A percentile compares a stretch with the other conserved stretches of the same genome.
Evolutionary conservation across 495 filamentous ascomycete genomes (phyloP).

Genomic region (Hypoxylon intermedium): DNA sequence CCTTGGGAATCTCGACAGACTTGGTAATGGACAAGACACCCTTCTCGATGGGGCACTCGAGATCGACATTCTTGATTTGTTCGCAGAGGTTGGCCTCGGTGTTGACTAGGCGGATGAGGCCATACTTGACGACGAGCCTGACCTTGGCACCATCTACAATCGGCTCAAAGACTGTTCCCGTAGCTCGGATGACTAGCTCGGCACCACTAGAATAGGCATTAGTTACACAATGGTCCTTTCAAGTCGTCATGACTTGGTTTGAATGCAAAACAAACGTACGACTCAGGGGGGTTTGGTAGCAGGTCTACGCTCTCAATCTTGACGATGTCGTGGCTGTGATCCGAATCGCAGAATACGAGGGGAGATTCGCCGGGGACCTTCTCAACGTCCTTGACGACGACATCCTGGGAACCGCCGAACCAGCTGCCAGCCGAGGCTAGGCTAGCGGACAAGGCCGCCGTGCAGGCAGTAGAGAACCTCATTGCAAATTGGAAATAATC

Average conservation of each 20-base stretch:
- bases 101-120: constrained; percentile 85
- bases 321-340: constrained; percentile 68
- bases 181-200: constrained; percentile 78
- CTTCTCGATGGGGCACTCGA: constrained; percentile 84
- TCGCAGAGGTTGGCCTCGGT: constrained; percentile 84
- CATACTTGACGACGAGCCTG: constrained; percentile 87
- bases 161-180: constrained; percentile 69
- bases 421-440: constrained; percentile 49
- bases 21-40: constrained; percentile 77
- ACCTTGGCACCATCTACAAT: constrained; percentile 82
- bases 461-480: constrained; percentile 50
- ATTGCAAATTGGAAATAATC: constrained; percentile 39
- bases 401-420: constrained; percentile 45
- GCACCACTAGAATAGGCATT: constrained; percentile 66
- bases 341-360: constrained; percentile 72
- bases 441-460: constrained; percentile 49
- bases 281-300: constrained; percentile 80
- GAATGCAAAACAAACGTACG: constrained; percentile 65
- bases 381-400: constrained; percentile 45
- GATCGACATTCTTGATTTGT: constrained; percentile 82
- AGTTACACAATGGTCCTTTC: constrained; percentile 22
- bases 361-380: constrained; percentile 78
- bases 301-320: constrained; percentile 80
- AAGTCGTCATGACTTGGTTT: constrained; percentile 1
- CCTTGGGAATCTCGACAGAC: constrained; percentile 80